Base-by-base conservation (phyloP, 441 rosid genomes). In the Syzygium syzygioides region DNA sequence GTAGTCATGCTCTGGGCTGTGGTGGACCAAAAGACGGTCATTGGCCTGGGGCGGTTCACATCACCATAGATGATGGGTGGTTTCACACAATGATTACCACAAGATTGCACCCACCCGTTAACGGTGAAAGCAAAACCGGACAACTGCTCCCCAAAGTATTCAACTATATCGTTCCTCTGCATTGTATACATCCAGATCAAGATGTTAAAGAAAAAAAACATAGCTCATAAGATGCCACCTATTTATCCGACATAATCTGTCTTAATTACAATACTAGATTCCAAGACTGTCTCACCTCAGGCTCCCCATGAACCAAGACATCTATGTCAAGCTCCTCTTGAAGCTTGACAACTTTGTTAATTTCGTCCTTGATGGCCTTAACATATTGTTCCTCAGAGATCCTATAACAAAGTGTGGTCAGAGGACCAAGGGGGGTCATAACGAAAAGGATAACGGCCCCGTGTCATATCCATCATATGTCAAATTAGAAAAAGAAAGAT, bases 281-380 rank as follows among this genome's bases (percentile, higher is more conserved):
- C 14, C 4, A 26, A 59, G 1, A 60, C 30, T 12, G 30, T 11
- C 86, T 88, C n/a, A 88, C 89, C 87, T 88, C 84, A 57, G 45
- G 64, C 64, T 88, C 87, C 62, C 89, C 89, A 14, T 88, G 86
- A 55, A 84, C 87, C 23, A 84, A 52, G 34, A 88, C 89, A 88
- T 88, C 89, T 25, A 88, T 88, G 50, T 84, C 89, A 41, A 88
- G 89, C 87, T 88, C 89, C 57, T 88, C 89, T 64, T 88, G 89
- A 10, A 88, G 80, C 86, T 87, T 64, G 64, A 87, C 88, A 32
- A 68, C 85, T 28, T 68, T 71, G 48, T 71, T 23, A 59, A 87
- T 87, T 60, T 68, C 85, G 64, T 87, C 88, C 88, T 87, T 54
- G 85, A 87, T 87, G 85, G 85, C 88, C 71, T 45, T 9, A 48